These are phyloP conservation scores for Tetrahymena elliotti DNA, from an alignment of 73 alveolate genomes.

Conservation along the genomic window DNA sequence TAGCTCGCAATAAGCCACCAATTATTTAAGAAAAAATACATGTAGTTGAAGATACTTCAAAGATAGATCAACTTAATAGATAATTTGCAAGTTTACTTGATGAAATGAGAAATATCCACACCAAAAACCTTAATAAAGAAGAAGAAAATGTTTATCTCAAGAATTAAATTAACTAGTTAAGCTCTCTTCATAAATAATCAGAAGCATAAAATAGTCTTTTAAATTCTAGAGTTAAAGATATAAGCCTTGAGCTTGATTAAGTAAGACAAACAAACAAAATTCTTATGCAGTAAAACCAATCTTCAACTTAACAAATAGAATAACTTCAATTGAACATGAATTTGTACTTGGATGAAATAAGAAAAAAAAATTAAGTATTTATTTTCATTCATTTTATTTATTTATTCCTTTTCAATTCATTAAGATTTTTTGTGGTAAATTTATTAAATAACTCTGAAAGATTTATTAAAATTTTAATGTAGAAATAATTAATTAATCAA, in stretches of 20 bases:
- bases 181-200: neutral
- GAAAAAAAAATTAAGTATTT: neutral
- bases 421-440: neutral
- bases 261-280: neutral
- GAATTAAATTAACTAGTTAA: neutral
- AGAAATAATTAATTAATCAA: neutral
- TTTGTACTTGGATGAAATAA: neutral
- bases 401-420: no score
- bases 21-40: neutral
- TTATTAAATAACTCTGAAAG: neutral
- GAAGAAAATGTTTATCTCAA: neutral
- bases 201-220: neutral
- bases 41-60: neutral
- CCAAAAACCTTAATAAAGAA: neutral
- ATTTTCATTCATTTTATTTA: no score
- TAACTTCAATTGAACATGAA: neutral
- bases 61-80: neutral
- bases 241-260: neutral
- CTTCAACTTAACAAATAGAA: neutral
- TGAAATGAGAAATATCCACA: neutral
- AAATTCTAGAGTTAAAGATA: neutral
- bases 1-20: neutral
- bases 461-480: no score
- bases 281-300: neutral
- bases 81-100: neutral